Evolutionary conservation across 257 asterid genomes (phyloP).

Genomic region (Ophiorrhiza pumila): DNA sequence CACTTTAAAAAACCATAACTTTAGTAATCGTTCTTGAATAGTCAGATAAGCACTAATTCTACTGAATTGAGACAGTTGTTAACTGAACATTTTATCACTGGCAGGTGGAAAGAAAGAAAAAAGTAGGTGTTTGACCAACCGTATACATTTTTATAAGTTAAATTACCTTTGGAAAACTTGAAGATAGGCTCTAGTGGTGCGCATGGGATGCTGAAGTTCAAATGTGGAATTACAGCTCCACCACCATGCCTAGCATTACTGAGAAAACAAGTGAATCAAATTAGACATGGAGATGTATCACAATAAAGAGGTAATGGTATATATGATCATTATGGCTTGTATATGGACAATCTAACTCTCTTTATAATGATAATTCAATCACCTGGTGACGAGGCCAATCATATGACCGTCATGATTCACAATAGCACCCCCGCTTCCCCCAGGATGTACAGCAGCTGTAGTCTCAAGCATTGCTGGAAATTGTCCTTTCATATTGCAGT

Average conservation of each 20-base stretch:
- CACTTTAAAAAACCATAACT: not conserved
- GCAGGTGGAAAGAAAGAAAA: not conserved
- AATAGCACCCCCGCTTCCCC: conserved; percentile 99
- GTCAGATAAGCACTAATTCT: not conserved
- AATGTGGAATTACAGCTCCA: conserved; percentile 86
- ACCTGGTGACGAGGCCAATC: conserved; percentile 99
- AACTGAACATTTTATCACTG: not conserved
- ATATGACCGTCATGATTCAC: conserved; percentile 73
- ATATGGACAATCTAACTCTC: not conserved
- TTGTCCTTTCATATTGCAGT: conserved; percentile 21
- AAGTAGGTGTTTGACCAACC: not conserved
- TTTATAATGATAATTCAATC: conserved; percentile 12
- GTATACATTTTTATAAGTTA: not conserved
- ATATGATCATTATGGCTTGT: not conserved
- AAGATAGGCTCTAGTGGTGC: conserved; percentile 84
- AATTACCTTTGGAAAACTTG: conserved; percentile 68
- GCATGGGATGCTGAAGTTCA: conserved; percentile 97
- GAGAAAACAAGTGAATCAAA: conserved; percentile 21
- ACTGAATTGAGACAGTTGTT: not conserved
- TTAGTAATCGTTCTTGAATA: not conserved
- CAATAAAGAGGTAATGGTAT: not conserved
- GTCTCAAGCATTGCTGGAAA: conserved; percentile 97
- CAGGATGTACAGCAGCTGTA: conserved; percentile 99
- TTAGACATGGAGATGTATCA: conserved; percentile 13
- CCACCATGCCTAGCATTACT: conserved; percentile 99